Evolutionary conservation across 331 rosid species (phyloP), one percentile per base, ranked within the genome.

Genomic region (Dryas integrifolia): DNA sequence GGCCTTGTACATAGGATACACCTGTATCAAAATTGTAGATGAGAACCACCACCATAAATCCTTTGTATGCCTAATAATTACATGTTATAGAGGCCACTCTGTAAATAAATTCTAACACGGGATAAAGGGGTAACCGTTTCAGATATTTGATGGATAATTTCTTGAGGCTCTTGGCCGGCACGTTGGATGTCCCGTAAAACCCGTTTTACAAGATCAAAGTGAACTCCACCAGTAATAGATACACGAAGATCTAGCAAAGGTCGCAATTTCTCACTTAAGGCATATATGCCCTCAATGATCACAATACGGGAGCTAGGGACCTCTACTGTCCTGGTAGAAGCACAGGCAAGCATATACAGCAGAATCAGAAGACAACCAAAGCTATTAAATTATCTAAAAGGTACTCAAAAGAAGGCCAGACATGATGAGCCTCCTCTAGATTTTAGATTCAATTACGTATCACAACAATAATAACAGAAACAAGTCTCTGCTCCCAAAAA

Each of bases 1-100:
- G 68, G 99, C 99, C 86, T 95, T 95, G 83, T 95, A 92, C 99
- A 95, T 95, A 52, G 99, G 99, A 81, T 95, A 88, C 44, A 95
- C 99, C 97, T 95, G 83, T 58, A 76, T 65, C 69, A 76, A 62
- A 71, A 72, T 58, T 47, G 13, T 24, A 47, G 52, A 47, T 38
- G 18, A 80, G 67, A 78, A 77, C 24, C 69, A 69, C 55, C 24
- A 76, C 55, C 35, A 76, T 24, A 77, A 70, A 77, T 59, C 53
- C 67, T 69, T 74, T 50, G 41, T 2, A 39, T 38, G 45, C 21
- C 59, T 3, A 59, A 53, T 21, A 69, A 47, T 44, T 48, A 45
- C 30, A 62, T 39, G 46, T 61, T 59, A 67, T 11, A 43, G 12
- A 77, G 46, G 58, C 72, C 40, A n/a, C 30, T 53, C 68, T 21